Percentiles rank a stretch among this genome's conserved stretches.
phyloP scores from a whole-genome alignment of 2,329 filamentous ascomycete species.

The Pestalotiopsis sp. region DNA sequence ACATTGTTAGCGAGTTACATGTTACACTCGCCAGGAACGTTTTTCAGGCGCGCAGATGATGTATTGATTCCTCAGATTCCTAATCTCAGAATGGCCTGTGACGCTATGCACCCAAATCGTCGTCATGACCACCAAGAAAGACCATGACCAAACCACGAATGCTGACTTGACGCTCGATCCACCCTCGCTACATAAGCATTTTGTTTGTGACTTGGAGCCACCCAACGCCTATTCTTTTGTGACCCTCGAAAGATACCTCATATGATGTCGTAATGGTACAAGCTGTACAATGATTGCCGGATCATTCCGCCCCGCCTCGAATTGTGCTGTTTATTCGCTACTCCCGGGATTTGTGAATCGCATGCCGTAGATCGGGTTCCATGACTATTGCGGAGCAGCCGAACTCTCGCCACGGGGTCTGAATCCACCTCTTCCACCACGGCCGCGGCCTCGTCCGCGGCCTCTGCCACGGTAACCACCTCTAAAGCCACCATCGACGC shows the following conservation, averaged over 20 bases:
- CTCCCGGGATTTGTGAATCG: background rate
- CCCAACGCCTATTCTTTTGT: slow-evolving; percentile 11
- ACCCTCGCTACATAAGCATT: background rate
- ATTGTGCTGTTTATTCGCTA: background rate
- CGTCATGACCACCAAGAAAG: background rate
- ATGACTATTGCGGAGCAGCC: slow-evolving; percentile 4
- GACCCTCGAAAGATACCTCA: slow-evolving; percentile 12
- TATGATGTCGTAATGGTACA: slow-evolving; percentile 17
- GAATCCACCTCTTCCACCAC: slow-evolving; percentile 45
- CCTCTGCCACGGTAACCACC: slow-evolving; percentile 80
- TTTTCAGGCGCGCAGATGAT: background rate
- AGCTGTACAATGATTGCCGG: slow-evolving; percentile 15
- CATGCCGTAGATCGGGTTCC: background rate
- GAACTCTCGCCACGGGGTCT: slow-evolving; percentile 1
- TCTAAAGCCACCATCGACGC: slow-evolving; percentile 80
- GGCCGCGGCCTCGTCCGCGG: slow-evolving; percentile 68
- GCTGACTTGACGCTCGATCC: background rate
- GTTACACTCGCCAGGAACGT: background rate
- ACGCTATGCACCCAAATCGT: background rate
- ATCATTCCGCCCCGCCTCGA: background rate
- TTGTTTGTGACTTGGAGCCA: background rate
- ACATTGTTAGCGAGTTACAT: background rate
- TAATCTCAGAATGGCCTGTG: background rate
- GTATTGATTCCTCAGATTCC: background rate
- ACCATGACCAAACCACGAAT: background rate